Evolutionary conservation across 768 basidiomycete species (phyloP).

Genomic region (Naematelia aurantialba): DNA sequence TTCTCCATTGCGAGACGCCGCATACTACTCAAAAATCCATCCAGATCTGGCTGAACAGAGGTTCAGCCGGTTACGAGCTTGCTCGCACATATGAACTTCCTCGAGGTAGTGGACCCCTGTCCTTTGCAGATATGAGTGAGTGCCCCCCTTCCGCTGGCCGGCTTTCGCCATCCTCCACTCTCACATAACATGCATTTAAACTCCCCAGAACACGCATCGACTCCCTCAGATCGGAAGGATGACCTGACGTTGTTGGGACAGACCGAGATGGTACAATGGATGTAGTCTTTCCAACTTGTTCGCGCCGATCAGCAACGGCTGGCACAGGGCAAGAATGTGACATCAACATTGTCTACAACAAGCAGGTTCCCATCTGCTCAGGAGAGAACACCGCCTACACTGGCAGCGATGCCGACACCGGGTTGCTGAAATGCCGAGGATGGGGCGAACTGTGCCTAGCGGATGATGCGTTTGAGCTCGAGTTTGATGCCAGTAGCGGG

Average conservation of each 20-base stretch:
- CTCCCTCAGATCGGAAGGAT: too few species aligned
- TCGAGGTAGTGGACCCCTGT: conserved; percentile 67
- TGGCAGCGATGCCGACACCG: conserved; percentile 51
- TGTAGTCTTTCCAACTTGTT: conserved; percentile 84
- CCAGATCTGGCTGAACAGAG: conserved; percentile 91
- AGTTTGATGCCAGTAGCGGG: conserved; percentile 56
- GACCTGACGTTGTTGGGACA: conserved; percentile 12
- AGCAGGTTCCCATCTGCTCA: conserved; percentile 77
- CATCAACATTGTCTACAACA: conserved; percentile 90
- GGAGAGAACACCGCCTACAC: conserved; percentile 53
- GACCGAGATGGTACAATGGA: conserved; percentile 97
- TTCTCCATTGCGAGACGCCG: conserved; percentile 75
- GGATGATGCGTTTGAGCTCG: conserved; percentile 75
- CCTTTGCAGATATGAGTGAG: conserved; percentile 87
- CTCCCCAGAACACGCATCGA: too few species aligned
- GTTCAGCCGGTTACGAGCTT: conserved; percentile 67
- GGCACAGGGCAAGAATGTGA: conserved; percentile 73
- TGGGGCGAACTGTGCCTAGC: conserved; percentile 76
- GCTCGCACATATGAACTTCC: conserved; percentile 69
- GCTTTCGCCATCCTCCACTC: background rate
- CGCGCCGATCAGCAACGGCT: conserved; percentile 61
- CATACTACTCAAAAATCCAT: conserved; percentile 59
- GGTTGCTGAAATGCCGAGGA: conserved; percentile 62
- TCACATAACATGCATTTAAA: background rate
- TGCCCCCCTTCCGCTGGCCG: background rate